Evolutionary conservation across 768 basidiomycete species (phyloP).

Genomic region (Boletus rufocinnamomeus): DNA sequence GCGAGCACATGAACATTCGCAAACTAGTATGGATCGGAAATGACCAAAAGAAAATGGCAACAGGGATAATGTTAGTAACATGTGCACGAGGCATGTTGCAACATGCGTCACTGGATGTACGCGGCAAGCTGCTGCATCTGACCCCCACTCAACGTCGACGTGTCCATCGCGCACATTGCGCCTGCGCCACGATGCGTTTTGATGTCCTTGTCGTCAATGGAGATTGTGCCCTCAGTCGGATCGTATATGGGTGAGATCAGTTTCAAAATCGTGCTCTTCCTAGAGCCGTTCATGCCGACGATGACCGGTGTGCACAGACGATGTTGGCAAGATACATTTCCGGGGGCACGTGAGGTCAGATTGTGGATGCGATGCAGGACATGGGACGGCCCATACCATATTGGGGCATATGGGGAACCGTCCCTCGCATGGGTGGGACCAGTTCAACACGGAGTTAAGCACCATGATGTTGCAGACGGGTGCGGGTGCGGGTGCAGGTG

Average conservation of each 20-base stretch:
- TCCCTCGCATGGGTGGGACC: too few species aligned
- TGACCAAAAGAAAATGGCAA: neutral
- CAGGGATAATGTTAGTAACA: neutral
- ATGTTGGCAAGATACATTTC: constrained; percentile 74
- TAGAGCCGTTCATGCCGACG: constrained; percentile 78
- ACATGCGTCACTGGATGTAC: constrained; percentile 41
- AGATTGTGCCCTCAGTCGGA: constrained; percentile 63
- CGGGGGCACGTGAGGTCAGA: constrained; percentile 22
- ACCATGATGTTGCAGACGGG: too few species aligned
- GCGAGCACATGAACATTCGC: constrained; percentile 68
- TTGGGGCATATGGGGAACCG: too few species aligned
- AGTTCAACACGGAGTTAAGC: too few species aligned
- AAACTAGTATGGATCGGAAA: constrained; percentile 41
- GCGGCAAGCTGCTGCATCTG: constrained; percentile 76
- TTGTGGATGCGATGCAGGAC: neutral
- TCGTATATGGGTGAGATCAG: constrained; percentile 73
- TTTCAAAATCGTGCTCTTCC: constrained; percentile 80
- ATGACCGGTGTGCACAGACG: constrained; percentile 50
- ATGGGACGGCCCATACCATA: too few species aligned
- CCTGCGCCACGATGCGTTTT: constrained; percentile 52
- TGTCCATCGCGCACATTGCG: constrained; percentile 40
- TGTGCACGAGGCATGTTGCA: neutral
- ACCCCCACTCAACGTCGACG: constrained; percentile 58
- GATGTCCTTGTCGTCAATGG: constrained; percentile 65
- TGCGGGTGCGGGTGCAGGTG: too few species aligned